Conservation (phyloP, 345 rosid genomes). For the Lepidium sativum region DNA sequence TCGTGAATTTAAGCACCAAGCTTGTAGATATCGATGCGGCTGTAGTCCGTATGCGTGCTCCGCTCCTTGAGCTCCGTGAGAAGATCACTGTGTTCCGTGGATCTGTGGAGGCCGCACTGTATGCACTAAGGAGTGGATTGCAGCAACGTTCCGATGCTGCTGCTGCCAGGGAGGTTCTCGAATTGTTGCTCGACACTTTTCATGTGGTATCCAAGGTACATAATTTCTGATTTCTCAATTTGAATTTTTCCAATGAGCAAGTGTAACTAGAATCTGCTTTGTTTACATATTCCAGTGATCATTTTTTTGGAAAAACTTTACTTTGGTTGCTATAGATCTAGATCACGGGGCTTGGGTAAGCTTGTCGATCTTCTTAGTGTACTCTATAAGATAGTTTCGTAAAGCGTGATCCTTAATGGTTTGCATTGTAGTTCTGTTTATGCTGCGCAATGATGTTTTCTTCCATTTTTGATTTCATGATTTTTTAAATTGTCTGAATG, state of each 20-base stretch:
- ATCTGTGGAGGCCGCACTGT: constrained; percentile 58
- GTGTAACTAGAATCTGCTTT: background rate
- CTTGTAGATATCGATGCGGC: constrained; percentile 91
- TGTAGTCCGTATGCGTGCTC: constrained; percentile 95
- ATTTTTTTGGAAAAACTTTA: background rate
- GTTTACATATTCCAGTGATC: background rate
- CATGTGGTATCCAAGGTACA: constrained; percentile 95
- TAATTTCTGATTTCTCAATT: background rate
- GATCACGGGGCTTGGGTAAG: background rate
- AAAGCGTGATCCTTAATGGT: background rate
- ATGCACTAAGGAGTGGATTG: constrained; percentile 64
- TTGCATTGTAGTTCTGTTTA: too few relatives aligned
- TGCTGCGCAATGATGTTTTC: background rate
- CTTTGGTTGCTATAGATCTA: background rate
- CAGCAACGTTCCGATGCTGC: constrained; percentile 95
- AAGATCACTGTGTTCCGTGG: constrained; percentile 79
- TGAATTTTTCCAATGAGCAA: background rate
- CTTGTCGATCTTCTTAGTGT: background rate
- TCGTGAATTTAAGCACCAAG: constrained; percentile 90
- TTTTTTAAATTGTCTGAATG: background rate
- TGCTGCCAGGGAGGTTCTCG: constrained; percentile 75
- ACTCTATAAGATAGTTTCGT: background rate
- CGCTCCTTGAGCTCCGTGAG: constrained; percentile 77
- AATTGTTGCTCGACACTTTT: constrained; percentile 80
- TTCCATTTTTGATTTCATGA: background rate